These are phyloP conservation scores for Ophiocordyceps camponoti-rufipedis DNA, from an alignment of 2,329 filamentous ascomycete species.

Conservation along the genomic window DNA sequence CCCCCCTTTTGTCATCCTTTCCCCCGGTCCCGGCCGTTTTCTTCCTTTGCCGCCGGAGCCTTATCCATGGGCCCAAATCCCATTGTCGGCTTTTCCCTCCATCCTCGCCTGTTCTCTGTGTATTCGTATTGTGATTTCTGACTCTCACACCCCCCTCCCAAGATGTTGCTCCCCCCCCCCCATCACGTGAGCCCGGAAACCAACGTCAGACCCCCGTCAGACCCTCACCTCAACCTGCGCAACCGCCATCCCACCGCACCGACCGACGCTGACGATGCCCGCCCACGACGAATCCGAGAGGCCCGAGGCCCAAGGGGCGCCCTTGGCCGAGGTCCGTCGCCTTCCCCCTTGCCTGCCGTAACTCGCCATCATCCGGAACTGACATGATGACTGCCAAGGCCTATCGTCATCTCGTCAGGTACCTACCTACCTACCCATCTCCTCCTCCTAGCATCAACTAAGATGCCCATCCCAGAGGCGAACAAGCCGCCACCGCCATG, in stretches of 20 bases:
- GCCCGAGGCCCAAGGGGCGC: background rate
- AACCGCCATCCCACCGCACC: background rate
- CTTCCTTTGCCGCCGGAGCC: too few relatives aligned
- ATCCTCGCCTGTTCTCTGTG: too few relatives aligned
- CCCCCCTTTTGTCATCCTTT: too few relatives aligned
- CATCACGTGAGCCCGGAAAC: too few relatives aligned
- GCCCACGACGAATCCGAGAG: background rate
- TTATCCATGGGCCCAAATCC: too few relatives aligned
- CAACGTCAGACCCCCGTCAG: background rate
- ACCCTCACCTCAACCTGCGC: background rate
- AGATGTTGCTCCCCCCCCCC: too few relatives aligned
- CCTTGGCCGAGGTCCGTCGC: constrained; percentile 1
- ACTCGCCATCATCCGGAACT: background rate
- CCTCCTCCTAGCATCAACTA: background rate
- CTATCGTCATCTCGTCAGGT: constrained; percentile 7
- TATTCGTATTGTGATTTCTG: too few relatives aligned
- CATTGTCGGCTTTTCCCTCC: too few relatives aligned
- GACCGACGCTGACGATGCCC: background rate
- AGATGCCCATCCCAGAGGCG: constrained; percentile 22
- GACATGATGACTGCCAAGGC: constrained; percentile 1
- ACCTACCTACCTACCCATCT: background rate
- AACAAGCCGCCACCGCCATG: constrained; percentile 32
- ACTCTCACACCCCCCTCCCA: too few relatives aligned
- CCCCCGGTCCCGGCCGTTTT: too few relatives aligned
- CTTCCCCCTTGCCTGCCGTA: too few relatives aligned